phyloP scores from a whole-genome alignment of 805 yeast genomes.

The Zygotorulaspora florentina region DNA sequence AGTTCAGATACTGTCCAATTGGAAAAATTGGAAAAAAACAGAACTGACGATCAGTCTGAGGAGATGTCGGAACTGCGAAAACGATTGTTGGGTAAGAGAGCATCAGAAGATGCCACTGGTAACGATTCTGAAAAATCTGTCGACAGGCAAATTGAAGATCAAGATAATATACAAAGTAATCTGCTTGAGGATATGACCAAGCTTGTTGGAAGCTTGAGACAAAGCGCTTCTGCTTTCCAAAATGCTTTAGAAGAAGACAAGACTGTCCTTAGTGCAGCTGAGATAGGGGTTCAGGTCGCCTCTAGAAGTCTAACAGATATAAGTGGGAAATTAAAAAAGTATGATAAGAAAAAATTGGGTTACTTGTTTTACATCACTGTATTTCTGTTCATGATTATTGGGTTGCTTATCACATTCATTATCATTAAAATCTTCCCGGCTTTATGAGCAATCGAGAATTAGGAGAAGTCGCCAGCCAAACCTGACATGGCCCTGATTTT shows the following conservation, averaged over 20 bases:
- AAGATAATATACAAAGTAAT: conserved; percentile 38
- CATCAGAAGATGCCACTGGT: background rate
- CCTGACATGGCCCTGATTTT: conserved; percentile 1
- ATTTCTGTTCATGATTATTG: conserved; percentile 27
- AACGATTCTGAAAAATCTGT: conserved; percentile 14
- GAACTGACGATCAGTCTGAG: conserved; percentile 11
- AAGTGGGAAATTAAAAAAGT: conserved; percentile 31
- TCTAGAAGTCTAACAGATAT: conserved; percentile 34
- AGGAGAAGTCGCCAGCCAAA: background rate
- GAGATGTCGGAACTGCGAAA: conserved; percentile 33
- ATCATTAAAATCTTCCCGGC: conserved; percentile 40
- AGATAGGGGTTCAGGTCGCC: conserved; percentile 39
- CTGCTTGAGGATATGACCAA: conserved; percentile 38
- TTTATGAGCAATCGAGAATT: conserved; percentile 19
- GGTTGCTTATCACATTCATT: conserved; percentile 34
- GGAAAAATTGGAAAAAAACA: conserved; percentile 1
- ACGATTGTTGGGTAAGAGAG: conserved; percentile 30
- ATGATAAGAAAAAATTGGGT: conserved; percentile 33
- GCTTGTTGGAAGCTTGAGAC: conserved; percentile 36
- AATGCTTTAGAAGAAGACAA: conserved; percentile 38
- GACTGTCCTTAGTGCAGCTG: conserved; percentile 40
- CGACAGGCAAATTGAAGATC: conserved; percentile 37
- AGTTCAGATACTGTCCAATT: conserved; percentile 1
- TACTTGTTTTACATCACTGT: conserved; percentile 28
- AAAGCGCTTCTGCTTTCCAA: conserved; percentile 41